Evolutionary conservation across 306 rosid species (phyloP), one percentile per base, ranked within the genome.

Genomic region (Aeschynomene evenia): DNA sequence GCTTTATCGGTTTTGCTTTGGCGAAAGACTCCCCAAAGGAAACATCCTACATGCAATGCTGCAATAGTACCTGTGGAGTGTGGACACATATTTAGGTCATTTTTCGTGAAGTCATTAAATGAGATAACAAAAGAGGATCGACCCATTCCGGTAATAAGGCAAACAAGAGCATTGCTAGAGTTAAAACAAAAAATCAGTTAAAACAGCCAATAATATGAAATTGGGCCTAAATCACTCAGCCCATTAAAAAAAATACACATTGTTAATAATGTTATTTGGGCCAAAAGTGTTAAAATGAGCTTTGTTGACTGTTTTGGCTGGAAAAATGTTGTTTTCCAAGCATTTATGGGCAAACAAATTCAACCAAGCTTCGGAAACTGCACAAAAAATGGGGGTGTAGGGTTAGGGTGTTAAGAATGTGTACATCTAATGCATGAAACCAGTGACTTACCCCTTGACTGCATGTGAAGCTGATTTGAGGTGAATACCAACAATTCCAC

Each of bases 1-100:
- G 68, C 48, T 57, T 70, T 49, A 23, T 14, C 23, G 16, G 50
- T 39, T 61, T 72, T 50, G 0, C 2, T 53, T 24, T 0, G 33
- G n/a, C 83, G 84, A 73, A 89, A 86, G 52, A 87, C 11, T 69
- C 95, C 98, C 85, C 88, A 87, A 3, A 92, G 72, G 74, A 81
- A 81, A 59, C 37, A 42, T 57, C 75, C 82, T 14, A 63, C 43
- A 24, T 74, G 43, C 14, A 63, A 42, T 55, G 45, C 56, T 15
- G 65, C 72, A 40, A 82, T 9, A 54, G 64, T 28, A 55, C 85
- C 96, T 86, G 46, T 37, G 57, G 46, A 72, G 93, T 86, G 46
- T 37, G 57, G 46, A 72, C 14, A 72, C 12, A 79, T 46, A 11
- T 58, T 48, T 28, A 55, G 26, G 68, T 46, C 56, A 65, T 67